Evolutionary conservation across 2,329 filamentous ascomycete species (phyloP), one percentile per base, ranked within the genome.

Genomic region (Xylaria hypoxylon): DNA sequence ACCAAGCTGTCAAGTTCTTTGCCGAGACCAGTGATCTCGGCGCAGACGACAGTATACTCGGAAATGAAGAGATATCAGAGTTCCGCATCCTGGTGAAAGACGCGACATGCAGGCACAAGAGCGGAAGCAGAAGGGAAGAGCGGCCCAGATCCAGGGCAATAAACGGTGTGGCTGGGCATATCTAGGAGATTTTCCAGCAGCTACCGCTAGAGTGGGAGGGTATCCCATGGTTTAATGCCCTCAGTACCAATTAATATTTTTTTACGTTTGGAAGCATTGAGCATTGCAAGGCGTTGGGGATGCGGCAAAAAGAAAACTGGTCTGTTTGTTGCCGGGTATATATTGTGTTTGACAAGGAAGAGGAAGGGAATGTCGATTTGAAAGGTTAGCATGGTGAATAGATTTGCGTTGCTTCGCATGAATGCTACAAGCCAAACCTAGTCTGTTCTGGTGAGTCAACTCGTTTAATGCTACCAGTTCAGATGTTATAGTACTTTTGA

Each of bases 21-120:
- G 93, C 96, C 45, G 93, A 97, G 76, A 90, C 89, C 19, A 97
- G 93, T 74, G 93, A 96, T 70, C 84, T 95, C 68, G 92, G 91
- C 3, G 92, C 96, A 67, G 96, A 99, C 76, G 96, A 99, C 75
- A 91, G 90, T 73, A 82, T 91, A 53, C 84, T 91, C 61, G 89
- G 91, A 28, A 85, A 86, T 48, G 96, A 99, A 79, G 96, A 98
- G 73, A 77, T 77, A 59, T 79, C 80, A 5, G 85, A 86, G 64
- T 84, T 70, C 33, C 60, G 48, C 10, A 59, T 53, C n/a, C 68
- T 69, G 24, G 38, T 66, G 13, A 61, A 60, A 31, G 45, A 45
- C 22, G 44, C n/a, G 5, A 5, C 55, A 8, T 68, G 66, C 17
- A 59, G 40, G 33, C 68, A 70, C 47, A 66, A 47, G 13, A 60